phyloP scores from a whole-genome alignment of 1,139 yeast species.

The Magnusiomyces sp. region DNA sequence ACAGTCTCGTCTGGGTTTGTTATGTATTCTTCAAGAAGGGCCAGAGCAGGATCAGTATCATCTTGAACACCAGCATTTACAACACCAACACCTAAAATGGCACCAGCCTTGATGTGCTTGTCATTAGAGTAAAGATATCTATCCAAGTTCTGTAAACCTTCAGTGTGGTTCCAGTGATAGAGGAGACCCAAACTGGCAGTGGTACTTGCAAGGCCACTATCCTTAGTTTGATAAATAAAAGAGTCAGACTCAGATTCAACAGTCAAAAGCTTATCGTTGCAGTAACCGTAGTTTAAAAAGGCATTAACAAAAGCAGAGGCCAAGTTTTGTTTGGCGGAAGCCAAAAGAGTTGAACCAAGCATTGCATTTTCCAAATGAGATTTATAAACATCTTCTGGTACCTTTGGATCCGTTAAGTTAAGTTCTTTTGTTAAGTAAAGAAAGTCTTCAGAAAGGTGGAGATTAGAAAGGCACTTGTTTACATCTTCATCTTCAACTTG shows the following conservation, averaged over 20 bases:
- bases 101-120: conserved; percentile 90
- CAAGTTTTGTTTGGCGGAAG: conserved; percentile 89
- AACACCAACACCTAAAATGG: conserved; percentile 89
- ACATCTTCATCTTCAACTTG: conserved; percentile 65
- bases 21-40: conserved; percentile 72
- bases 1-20: conserved; percentile 32
- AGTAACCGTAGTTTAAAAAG: conserved; percentile 84
- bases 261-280: conserved; percentile 66
- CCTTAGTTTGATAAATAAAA: conserved; percentile 91
- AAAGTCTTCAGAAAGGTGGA: conserved; percentile 70
- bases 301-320: conserved; percentile 95
- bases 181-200: conserved; percentile 89
- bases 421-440: conserved; percentile 76
- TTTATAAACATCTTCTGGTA: conserved; percentile 92
- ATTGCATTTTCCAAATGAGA: conserved; percentile 75
- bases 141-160: conserved; percentile 84
- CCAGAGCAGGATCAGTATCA: conserved; percentile 88
- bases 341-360: conserved; percentile 57
- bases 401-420: conserved; percentile 79
- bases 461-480: conserved; percentile 79
- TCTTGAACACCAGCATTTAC: conserved; percentile 93
- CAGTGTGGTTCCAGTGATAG: conserved; percentile 84
- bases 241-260: conserved; percentile 59
- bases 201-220: conserved; percentile 86
- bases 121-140: conserved; percentile 82